Evolutionary conservation across 1,284 basidiomycete species (phyloP).

Genomic region (Agroathelia rolfsii): DNA sequence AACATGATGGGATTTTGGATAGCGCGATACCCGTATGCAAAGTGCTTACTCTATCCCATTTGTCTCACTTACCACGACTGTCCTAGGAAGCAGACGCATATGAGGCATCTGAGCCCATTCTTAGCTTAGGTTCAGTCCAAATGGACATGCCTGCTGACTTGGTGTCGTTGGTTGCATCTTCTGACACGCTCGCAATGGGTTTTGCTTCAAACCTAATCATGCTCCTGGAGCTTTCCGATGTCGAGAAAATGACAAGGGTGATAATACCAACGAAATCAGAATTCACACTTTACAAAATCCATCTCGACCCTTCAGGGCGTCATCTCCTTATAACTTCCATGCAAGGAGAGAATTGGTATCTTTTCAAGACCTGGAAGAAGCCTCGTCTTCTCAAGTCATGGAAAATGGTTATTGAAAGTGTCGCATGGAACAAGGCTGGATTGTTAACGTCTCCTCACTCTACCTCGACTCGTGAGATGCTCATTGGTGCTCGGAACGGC

Average conservation of each 20-base stretch:
- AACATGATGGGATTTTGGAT: slow-evolving; percentile 31
- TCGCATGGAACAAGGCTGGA: slow-evolving; percentile 88
- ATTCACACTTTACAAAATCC: slow-evolving; percentile 68
- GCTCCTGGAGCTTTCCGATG: slow-evolving; percentile 76
- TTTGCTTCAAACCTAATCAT: slow-evolving; percentile 69
- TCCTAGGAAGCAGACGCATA: slow-evolving; percentile 21
- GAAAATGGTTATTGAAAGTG: slow-evolving; percentile 82
- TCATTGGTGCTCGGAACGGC: slow-evolving; percentile 84
- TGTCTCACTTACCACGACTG: slow-evolving; percentile 24
- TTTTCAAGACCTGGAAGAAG: slow-evolving; percentile 74
- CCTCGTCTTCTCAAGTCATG: slow-evolving; percentile 71
- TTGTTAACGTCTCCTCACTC: slow-evolving; percentile 53
- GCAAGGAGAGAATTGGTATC: slow-evolving; percentile 92
- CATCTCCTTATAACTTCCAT: slow-evolving; percentile 83
- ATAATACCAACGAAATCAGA: slow-evolving; percentile 67
- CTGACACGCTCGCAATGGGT: slow-evolving; percentile 81
- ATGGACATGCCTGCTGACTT: slow-evolving; percentile 79
- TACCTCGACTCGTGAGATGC: slow-evolving; percentile 74
- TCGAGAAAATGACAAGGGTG: slow-evolving; percentile 73
- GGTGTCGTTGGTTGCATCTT: slow-evolving; percentile 71
- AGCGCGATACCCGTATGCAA: slow-evolving; percentile 29
- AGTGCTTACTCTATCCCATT: slow-evolving; percentile 7
- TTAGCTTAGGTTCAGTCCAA: slow-evolving; percentile 82
- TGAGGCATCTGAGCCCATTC: too few relatives aligned
- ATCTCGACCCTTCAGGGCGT: slow-evolving; percentile 85